phyloP scores from a whole-genome alignment of 495 filamentous ascomycete genomes.

The Penicillium atrosanguineum region DNA sequence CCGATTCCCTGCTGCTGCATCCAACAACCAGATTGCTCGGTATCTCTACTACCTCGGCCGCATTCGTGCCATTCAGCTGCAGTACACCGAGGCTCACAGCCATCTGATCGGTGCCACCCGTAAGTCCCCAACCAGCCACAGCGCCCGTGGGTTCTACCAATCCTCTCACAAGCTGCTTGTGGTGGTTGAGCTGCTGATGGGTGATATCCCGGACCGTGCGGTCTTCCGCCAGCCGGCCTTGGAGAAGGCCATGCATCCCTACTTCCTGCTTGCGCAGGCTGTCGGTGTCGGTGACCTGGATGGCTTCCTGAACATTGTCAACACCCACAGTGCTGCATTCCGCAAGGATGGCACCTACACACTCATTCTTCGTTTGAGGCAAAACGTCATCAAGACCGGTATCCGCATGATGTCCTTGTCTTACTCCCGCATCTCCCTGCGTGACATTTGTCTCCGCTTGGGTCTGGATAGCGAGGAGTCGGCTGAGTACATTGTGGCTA shows the following conservation, averaged over 20 bases:
- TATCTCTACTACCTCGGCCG: slow-evolving; percentile 96
- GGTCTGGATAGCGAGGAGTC: slow-evolving; percentile 92
- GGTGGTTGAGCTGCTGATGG: slow-evolving; percentile 96
- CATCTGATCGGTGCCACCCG: slow-evolving; percentile 88
- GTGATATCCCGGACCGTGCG: slow-evolving; percentile 92
- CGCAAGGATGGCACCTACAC: slow-evolving; percentile 93
- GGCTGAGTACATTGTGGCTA: slow-evolving; percentile 98
- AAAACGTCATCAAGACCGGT: slow-evolving; percentile 99
- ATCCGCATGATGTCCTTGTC: slow-evolving; percentile 98
- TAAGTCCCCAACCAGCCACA: slow-evolving; percentile 86
- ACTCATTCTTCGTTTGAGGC: slow-evolving; percentile 85
- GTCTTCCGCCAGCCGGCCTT: slow-evolving; percentile 86
- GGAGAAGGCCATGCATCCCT: slow-evolving; percentile 83
- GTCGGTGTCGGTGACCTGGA: slow-evolving; percentile 93
- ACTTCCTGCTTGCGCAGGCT: slow-evolving; percentile 88
- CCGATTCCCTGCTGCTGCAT: slow-evolving; percentile 85
- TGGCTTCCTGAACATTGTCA: slow-evolving; percentile 81
- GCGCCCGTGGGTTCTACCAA: slow-evolving; percentile 90
- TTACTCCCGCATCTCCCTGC: slow-evolving; percentile 94
- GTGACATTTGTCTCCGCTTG: slow-evolving; percentile 94
- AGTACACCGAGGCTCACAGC: slow-evolving; percentile 95
- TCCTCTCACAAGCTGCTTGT: slow-evolving; percentile 90
- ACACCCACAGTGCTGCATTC: slow-evolving; percentile 77
- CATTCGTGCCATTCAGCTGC: slow-evolving; percentile 91
- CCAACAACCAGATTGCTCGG: slow-evolving; percentile 95